phyloP scores from a whole-genome alignment of 345 rosid genomes.

The Eucalyptus tenuipes region DNA sequence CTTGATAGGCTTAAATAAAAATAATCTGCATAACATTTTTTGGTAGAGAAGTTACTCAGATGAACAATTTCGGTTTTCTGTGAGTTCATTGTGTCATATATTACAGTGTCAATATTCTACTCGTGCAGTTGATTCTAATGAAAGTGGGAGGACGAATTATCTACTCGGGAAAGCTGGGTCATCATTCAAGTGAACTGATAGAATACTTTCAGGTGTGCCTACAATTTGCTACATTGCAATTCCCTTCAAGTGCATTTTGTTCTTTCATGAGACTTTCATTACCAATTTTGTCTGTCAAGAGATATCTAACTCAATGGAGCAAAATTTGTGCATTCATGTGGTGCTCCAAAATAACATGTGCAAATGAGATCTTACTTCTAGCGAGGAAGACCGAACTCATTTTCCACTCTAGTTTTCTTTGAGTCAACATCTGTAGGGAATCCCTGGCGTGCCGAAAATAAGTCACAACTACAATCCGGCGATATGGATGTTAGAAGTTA shows the following conservation, averaged over 20 bases:
- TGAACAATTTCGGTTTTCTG: not conserved
- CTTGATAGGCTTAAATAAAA: not conserved
- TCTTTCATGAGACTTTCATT: not conserved
- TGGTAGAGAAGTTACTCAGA: not conserved
- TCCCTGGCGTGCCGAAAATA: conserved; percentile 52
- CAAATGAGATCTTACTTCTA: not conserved
- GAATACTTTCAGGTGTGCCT: conserved; percentile 56
- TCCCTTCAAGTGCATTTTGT: not conserved
- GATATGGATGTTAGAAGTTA: conserved; percentile 73
- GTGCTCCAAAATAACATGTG: not conserved
- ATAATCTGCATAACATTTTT: not conserved
- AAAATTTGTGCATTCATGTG: not conserved
- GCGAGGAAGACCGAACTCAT: not conserved
- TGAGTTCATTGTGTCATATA: not conserved
- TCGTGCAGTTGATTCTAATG: conserved; percentile 46
- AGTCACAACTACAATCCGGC: conserved; percentile 66
- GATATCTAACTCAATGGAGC: not conserved
- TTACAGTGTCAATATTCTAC: not conserved
- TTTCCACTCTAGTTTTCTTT: not conserved
- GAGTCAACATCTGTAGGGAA: conserved; percentile 10
- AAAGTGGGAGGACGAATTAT: conserved; percentile 62
- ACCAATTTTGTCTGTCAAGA: not conserved
- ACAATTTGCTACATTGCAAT: not conserved
- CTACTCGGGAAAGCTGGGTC: conserved; percentile 62
- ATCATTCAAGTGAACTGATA: conserved; percentile 37